These are phyloP conservation scores for Incumbomyces lentus DNA, from an alignment of 2,329 filamentous ascomycete species.

Conservation along the genomic window DNA sequence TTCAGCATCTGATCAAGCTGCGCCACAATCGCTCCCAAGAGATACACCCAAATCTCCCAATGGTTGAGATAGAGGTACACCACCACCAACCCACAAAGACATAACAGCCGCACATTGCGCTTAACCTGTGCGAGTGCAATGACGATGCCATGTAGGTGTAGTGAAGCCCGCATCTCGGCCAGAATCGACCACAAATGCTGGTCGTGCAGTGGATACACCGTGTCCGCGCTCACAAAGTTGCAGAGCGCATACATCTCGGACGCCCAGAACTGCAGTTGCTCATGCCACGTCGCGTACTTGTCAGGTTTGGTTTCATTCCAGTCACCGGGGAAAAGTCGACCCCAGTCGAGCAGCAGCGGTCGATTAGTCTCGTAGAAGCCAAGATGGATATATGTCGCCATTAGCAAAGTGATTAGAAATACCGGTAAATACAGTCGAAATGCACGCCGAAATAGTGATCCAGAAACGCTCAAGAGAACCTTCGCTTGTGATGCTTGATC, in stretches of 20 bases:
- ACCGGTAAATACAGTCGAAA: slow-evolving; percentile 36
- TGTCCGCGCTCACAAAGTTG: slow-evolving; percentile 14
- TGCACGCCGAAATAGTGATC: slow-evolving; percentile 34
- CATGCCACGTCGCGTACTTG: slow-evolving; percentile 24
- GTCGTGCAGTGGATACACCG: slow-evolving; percentile 30
- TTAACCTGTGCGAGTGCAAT: slow-evolving; percentile 31
- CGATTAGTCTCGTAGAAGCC: slow-evolving; percentile 24
- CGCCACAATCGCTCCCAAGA: slow-evolving; percentile 34
- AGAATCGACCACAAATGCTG: slow-evolving; percentile 40
- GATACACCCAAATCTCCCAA: slow-evolving; percentile 36
- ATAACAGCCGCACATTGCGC: slow-evolving; percentile 25
- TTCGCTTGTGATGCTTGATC: slow-evolving; percentile 30
- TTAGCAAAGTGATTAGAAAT: slow-evolving; percentile 30
- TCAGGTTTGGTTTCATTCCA: slow-evolving; percentile 32
- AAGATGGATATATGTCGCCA: slow-evolving; percentile 33
- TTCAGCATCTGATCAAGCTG: slow-evolving; percentile 31
- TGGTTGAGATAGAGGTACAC: slow-evolving; percentile 34
- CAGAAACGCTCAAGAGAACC: slow-evolving; percentile 31
- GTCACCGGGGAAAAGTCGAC: slow-evolving; percentile 16
- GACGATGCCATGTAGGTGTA: slow-evolving; percentile 33
- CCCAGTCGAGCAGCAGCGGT: slow-evolving; percentile 11
- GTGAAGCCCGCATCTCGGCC: slow-evolving; percentile 36
- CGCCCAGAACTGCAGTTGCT: slow-evolving; percentile 31
- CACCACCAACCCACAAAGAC: slow-evolving; percentile 27
- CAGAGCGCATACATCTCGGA: slow-evolving; percentile 19